Evolutionary conservation across 1,284 basidiomycete genomes (phyloP).

Genomic region (Pascua guehoae): DNA sequence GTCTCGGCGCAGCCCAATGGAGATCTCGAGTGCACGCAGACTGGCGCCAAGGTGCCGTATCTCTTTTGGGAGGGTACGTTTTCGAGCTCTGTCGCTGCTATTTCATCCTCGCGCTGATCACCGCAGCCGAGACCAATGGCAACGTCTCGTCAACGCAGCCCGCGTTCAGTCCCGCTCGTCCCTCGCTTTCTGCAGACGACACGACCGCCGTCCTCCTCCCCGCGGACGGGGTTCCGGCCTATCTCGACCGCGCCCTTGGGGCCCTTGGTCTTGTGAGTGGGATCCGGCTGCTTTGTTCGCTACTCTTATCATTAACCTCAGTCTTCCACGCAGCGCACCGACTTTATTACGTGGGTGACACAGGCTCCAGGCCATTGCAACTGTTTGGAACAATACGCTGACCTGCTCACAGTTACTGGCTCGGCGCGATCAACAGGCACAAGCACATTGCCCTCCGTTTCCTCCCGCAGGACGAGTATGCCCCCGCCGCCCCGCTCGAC

Average conservation of each 20-base stretch:
- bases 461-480: slow-evolving; percentile 51
- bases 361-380: too few relatives aligned
- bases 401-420: slow-evolving; percentile 47
- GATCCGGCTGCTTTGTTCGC: slow-evolving; percentile 7
- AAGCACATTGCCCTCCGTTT: slow-evolving; percentile 53
- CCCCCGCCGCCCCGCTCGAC: slow-evolving; percentile 47
- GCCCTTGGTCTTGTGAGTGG: slow-evolving; percentile 37
- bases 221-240: slow-evolving; percentile 33
- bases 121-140: slow-evolving; percentile 8
- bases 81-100: too few relatives aligned
- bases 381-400: background rate
- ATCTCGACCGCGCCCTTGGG: slow-evolving; percentile 47
- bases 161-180: slow-evolving; percentile 7
- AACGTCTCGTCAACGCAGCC: slow-evolving; percentile 6
- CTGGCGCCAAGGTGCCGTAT: slow-evolving; percentile 16
- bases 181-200: background rate
- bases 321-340: background rate
- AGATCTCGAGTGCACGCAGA: slow-evolving; percentile 28
- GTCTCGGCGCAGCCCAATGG: slow-evolving; percentile 35
- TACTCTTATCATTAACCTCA: background rate
- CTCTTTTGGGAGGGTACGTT: slow-evolving; percentile 44
- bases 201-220: slow-evolving; percentile 41
- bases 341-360: background rate
- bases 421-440: slow-evolving; percentile 45
- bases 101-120: too few relatives aligned